phyloP scores from a whole-genome alignment of 2,329 filamentous ascomycete species.

The Colletotrichum paranaense region DNA sequence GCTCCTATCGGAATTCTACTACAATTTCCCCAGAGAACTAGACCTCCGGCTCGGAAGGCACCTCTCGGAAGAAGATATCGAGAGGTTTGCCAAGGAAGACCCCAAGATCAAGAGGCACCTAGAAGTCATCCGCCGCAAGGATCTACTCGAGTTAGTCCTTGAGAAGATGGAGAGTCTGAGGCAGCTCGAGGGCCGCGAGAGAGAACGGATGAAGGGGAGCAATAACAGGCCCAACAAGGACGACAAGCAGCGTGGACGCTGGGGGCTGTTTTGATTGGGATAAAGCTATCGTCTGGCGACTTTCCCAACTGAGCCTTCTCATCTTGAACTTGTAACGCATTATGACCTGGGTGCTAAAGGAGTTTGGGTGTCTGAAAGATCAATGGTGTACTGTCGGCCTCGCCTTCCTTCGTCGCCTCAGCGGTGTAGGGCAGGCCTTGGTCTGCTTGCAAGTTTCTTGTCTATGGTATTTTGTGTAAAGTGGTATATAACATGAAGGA shows the following conservation, averaged over 20 bases:
- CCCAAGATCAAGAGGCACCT: conserved; percentile 89
- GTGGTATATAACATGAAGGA: conserved; percentile 35
- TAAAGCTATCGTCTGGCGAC: not conserved
- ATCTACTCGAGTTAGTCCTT: conserved; percentile 90
- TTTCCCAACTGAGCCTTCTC: not conserved
- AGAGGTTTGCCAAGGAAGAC: conserved; percentile 93
- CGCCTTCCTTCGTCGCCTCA: not conserved
- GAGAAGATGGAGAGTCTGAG: conserved; percentile 95
- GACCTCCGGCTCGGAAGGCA: conserved; percentile 87
- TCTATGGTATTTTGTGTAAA: conserved; percentile 21
- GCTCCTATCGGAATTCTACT: conserved; percentile 95
- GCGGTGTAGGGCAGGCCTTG: not conserved
- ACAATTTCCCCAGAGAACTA: conserved; percentile 94
- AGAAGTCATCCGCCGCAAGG: conserved; percentile 92
- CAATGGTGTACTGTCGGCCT: not conserved
- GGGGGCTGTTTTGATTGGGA: conserved; percentile 58
- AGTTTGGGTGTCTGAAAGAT: conserved; percentile 30
- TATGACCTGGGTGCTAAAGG: conserved; percentile 30
- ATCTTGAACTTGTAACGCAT: conserved; percentile 17
- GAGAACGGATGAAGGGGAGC: conserved; percentile 55
- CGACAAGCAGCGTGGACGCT: conserved; percentile 57
- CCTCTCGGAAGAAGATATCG: conserved; percentile 82
- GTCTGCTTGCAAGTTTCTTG: conserved; percentile 14
- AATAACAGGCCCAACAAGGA: conserved; percentile 49
- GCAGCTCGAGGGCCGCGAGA: conserved; percentile 82